Evolutionary conservation across 371 early-diverging fungal genomes (phyloP), one percentile per base, ranked within the genome.

Genomic region (Nematocida minor): DNA sequence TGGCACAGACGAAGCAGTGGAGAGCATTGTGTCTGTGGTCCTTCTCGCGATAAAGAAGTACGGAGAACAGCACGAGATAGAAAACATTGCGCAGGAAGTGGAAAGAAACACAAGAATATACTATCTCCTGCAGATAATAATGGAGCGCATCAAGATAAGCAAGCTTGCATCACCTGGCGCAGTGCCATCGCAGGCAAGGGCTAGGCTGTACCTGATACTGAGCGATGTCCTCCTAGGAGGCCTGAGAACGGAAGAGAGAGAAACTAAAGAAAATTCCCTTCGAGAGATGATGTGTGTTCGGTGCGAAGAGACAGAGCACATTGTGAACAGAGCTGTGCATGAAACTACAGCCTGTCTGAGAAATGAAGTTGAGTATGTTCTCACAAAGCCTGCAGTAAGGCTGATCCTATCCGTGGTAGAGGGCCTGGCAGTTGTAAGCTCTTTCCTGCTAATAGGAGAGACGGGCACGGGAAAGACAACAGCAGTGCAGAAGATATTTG

Each of bases 381-480:
- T 74, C 4, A 74, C 77, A 16, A 16, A n/a, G 25, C 60, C 77
- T 41, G 63, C 77, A 25, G 22, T 36, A 7, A 7, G 53, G 16
- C 54, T 74, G 9, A 38, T 74, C 22, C 25, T 49, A 16, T 49
- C 6, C 20, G 40, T 74, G 4, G 9, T 64, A 22, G 11, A 34
- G 16, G 48, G 49, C 9, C 27, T 40, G 1, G 36, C 55, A 2
- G 51, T 25, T 27, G 11, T 38, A 31, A 40, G 29, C 38, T 74
- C 95, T 18, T 90, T 92, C 0, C 83, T 98, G 29, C 85, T 99
- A 2, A 90, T 96, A 2, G 99, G 99, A 67, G 97, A 97, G 82
- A 99, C 99, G 0, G 99, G 99, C 55, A 93, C 94, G 0, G 99
- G 99, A 66, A 99, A 99, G 85, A 99, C 99, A 0, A 92, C 96